phyloP scores from a whole-genome alignment of 208 protist species.

The Trypanosoma melophagium region DNA sequence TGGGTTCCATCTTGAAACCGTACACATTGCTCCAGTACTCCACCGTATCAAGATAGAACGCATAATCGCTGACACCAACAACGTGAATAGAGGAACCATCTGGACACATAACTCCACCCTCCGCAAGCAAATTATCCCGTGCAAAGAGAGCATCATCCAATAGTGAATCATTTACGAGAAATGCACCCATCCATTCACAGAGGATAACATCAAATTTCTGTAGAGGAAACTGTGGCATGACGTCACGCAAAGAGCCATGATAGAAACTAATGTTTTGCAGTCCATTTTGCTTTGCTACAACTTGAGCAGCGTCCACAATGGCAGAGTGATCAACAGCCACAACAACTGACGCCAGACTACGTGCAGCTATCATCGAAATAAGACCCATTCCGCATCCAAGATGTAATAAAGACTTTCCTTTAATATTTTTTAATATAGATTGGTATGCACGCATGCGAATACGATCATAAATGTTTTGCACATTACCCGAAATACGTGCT shows the following conservation, averaged over 20 bases:
- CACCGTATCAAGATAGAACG: slow-evolving; percentile 81
- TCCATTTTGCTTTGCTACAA: slow-evolving; percentile 81
- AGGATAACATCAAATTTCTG: slow-evolving; percentile 85
- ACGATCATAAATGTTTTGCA: slow-evolving; percentile 63
- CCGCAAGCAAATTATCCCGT: slow-evolving; percentile 70
- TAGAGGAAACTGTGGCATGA: slow-evolving; percentile 58
- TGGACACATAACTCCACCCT: slow-evolving; percentile 76
- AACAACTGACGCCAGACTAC: slow-evolving; percentile 65
- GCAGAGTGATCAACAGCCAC: slow-evolving; percentile 80
- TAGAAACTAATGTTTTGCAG: slow-evolving; percentile 78
- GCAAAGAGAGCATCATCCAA: slow-evolving; percentile 79
- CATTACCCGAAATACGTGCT: slow-evolving; percentile 83
- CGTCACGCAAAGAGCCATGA: slow-evolving; percentile 69
- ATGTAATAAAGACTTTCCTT: slow-evolving; percentile 88
- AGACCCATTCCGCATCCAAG: slow-evolving; percentile 88
- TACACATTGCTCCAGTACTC: slow-evolving; percentile 93
- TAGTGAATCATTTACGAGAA: slow-evolving; percentile 82
- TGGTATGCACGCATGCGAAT: slow-evolving; percentile 81
- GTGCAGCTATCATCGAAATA: slow-evolving; percentile 83
- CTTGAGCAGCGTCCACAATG: slow-evolving; percentile 75
- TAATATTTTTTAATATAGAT: slow-evolving; percentile 65
- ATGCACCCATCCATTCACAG: slow-evolving; percentile 89
- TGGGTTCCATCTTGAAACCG: slow-evolving; percentile 89
- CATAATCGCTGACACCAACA: slow-evolving; percentile 80
- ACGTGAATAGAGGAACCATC: slow-evolving; percentile 83